Evolutionary conservation across 192 early-diverging fungal species (phyloP).

Genomic region (Linnemannia schmuckeri): DNA sequence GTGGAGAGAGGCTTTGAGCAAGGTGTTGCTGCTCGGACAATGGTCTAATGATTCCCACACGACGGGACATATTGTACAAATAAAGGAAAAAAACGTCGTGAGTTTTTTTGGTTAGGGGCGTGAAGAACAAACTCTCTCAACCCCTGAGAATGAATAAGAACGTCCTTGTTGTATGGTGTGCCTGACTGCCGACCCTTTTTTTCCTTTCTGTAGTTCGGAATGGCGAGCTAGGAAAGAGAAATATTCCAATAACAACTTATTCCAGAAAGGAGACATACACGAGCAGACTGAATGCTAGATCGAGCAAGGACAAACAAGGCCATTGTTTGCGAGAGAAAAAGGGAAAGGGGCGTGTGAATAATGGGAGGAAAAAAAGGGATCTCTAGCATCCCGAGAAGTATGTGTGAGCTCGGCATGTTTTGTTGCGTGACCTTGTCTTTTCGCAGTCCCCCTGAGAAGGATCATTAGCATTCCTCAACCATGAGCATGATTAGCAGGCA

Average conservation of each 20-base stretch:
- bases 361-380: neutral
- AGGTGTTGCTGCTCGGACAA: conserved; percentile 11
- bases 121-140: neutral
- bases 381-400: neutral
- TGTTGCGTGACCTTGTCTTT: neutral
- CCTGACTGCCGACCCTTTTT: neutral
- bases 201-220: too few relatives aligned
- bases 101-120: neutral
- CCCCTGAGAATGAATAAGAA: neutral
- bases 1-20: conserved; percentile 19
- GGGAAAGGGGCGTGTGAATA: neutral
- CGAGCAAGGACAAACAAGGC: conserved; percentile 27
- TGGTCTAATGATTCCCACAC: conserved; percentile 11
- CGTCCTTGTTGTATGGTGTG: neutral
- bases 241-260: neutral
- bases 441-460: neutral
- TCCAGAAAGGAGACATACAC: conserved; percentile 22
- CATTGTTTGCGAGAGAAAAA: conserved; percentile 5
- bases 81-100: neutral
- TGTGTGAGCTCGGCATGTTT: neutral
- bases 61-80: neutral
- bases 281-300: conserved; percentile 30
- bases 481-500: neutral
- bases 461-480: neutral
- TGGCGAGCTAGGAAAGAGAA: neutral